Evolutionary conservation across 352 stramenopile species (phyloP).

Genomic region (Globisporangium perplexum): DNA sequence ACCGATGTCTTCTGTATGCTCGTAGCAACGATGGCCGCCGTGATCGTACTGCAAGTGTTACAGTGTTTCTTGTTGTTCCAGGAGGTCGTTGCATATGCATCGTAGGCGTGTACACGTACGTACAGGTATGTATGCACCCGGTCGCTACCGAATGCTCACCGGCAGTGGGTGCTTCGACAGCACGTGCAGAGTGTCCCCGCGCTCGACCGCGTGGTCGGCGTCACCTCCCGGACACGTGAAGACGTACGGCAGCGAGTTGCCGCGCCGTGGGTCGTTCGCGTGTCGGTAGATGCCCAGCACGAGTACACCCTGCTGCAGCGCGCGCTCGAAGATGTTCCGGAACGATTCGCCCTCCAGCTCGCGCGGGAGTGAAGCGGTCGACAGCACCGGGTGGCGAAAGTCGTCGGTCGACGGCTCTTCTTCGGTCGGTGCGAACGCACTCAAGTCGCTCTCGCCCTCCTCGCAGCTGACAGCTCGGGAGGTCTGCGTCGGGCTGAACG

Average conservation of each 20-base stretch:
- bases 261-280: slow-evolving; percentile 22
- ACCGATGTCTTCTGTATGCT: too few species aligned
- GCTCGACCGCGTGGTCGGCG: slow-evolving; percentile 22
- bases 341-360: slow-evolving; percentile 35
- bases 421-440: neutral
- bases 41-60: too few species aligned
- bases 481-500: neutral
- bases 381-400: slow-evolving; percentile 25
- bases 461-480: neutral
- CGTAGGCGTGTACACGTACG: too few species aligned
- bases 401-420: slow-evolving; percentile 2
- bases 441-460: neutral
- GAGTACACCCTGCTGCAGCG: slow-evolving; percentile 32
- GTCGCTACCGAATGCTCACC: slow-evolving; percentile 21
- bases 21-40: too few species aligned
- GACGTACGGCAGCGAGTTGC: slow-evolving; percentile 49
- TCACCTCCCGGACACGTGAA: slow-evolving; percentile 42
- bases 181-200: slow-evolving; percentile 35
- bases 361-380: slow-evolving; percentile 18
- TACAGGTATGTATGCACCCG: too few species aligned
- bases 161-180: slow-evolving; percentile 20
- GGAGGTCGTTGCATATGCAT: too few species aligned
- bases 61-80: too few species aligned
- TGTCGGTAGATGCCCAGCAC: slow-evolving; percentile 45
- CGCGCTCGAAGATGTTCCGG: slow-evolving; percentile 29